Conservation (phyloP, 31 red algal genomes). For the Odonthalia washingtoniensis region DNA sequence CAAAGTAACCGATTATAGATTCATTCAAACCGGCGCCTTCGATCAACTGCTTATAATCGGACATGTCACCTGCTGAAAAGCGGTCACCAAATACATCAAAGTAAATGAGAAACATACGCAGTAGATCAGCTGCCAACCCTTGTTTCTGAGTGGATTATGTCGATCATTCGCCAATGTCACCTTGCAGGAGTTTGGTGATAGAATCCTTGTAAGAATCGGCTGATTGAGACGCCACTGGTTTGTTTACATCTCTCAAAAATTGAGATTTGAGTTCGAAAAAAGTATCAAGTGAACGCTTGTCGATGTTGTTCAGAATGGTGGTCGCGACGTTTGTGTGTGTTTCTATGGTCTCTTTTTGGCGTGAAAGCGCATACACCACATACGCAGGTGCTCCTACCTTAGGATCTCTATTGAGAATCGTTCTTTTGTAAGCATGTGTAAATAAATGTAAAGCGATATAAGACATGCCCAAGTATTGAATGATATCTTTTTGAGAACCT, state of each 20-base stretch:
- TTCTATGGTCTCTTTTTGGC: no score
- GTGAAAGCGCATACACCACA: no score
- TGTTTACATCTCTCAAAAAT: constrained; percentile 57
- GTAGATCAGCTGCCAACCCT: constrained; percentile 71
- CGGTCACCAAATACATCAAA: no score
- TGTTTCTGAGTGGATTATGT: constrained; percentile 40
- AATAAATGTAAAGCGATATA: no score
- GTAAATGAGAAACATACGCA: constrained; percentile 95
- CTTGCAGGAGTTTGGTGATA: constrained; percentile 73
- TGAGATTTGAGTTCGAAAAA: constrained; percentile 94
- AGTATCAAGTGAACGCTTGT: constrained; percentile 80
- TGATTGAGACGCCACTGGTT: constrained; percentile 32
- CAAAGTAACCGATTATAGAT: constrained; percentile 56
- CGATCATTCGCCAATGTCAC: constrained; percentile 43
- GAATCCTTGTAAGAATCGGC: constrained; percentile 66
- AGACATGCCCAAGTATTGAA: no score
- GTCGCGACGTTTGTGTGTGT: constrained; percentile 99
- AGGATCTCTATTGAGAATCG: no score
- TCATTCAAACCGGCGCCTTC: constrained; percentile 42
- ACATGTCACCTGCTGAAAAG: constrained; percentile 49
- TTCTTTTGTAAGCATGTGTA: no score
- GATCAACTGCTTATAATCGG: constrained; percentile 48
- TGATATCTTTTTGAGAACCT: no score
- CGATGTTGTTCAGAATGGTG: constrained; percentile 88
- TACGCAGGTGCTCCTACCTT: no score